phyloP scores from a whole-genome alignment of 192 early-diverging fungal species.

The Thoreauomyces humboldtii region DNA sequence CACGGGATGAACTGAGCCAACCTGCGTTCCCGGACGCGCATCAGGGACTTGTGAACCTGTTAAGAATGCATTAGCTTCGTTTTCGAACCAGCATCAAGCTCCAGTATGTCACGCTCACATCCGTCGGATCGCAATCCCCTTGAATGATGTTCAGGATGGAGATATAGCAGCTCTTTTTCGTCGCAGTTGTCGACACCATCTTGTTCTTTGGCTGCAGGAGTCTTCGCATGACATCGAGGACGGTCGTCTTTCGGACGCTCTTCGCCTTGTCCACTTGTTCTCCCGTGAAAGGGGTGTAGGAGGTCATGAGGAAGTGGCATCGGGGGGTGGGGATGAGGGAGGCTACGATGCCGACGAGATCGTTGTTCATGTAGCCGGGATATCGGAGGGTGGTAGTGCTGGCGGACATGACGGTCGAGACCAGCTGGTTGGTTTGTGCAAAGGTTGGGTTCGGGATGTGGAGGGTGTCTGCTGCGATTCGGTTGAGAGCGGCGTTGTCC shows the following conservation, averaged over 20 bases:
- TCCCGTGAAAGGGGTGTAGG: slow-evolving; percentile 96
- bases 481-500: slow-evolving; percentile 90
- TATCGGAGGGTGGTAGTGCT: slow-evolving; percentile 95
- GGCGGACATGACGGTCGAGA: slow-evolving; percentile 98
- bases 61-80: no score
- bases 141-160: slow-evolving; percentile 99
- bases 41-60: slow-evolving; percentile 94
- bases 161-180: slow-evolving; percentile 94
- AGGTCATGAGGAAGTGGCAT: slow-evolving; percentile 93
- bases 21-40: slow-evolving; percentile 90
- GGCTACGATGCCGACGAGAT: slow-evolving; percentile 90
- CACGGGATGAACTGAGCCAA: slow-evolving; percentile 98
- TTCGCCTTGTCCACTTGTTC: slow-evolving; percentile 89
- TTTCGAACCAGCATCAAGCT: neutral
- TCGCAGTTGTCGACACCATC: slow-evolving; percentile 91
- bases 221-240: slow-evolving; percentile 96
- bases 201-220: slow-evolving; percentile 95
- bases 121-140: slow-evolving; percentile 96
- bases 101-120: slow-evolving; percentile 49
- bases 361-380: slow-evolving; percentile 99
- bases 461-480: slow-evolving; percentile 89
- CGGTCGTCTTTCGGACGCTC: slow-evolving; percentile 92
- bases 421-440: slow-evolving; percentile 93
- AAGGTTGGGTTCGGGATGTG: slow-evolving; percentile 94
- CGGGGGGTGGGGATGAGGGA: slow-evolving; percentile 97